Percentiles rank a stretch among this genome's conserved stretches.
Conservation (phyloP, 768 basidiomycete species). For the Chiua virens region DNA sequence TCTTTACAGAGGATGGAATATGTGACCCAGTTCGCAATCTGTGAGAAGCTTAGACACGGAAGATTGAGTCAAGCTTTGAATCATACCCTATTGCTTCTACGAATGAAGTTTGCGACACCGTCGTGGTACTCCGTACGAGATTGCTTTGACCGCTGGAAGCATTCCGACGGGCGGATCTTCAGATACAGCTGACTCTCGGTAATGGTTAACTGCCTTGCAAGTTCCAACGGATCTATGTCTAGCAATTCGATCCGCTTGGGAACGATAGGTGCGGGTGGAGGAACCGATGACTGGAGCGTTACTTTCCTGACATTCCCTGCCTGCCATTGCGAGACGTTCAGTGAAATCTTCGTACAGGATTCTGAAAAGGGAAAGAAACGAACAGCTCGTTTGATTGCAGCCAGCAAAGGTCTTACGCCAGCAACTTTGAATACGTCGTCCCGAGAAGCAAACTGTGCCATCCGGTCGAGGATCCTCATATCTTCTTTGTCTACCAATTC, state of each 20-base stretch:
- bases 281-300: slow-evolving; percentile 34
- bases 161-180: slow-evolving; percentile 61
- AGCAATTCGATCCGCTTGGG: slow-evolving; percentile 49
- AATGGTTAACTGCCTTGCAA: slow-evolving; percentile 68
- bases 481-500: slow-evolving; percentile 57
- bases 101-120: slow-evolving; percentile 58
- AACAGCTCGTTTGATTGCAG: slow-evolving; percentile 51
- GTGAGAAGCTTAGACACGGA: neutral
- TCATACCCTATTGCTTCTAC: slow-evolving; percentile 52
- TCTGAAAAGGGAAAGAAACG: slow-evolving; percentile 20
- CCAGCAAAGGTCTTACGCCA: slow-evolving; percentile 50
- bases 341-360: neutral
- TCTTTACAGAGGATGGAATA: slow-evolving; percentile 55
- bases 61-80: neutral
- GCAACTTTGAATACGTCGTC: slow-evolving; percentile 39
- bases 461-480: slow-evolving; percentile 47
- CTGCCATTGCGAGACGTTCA: slow-evolving; percentile 15
- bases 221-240: slow-evolving; percentile 63
- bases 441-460: slow-evolving; percentile 52
- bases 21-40: slow-evolving; percentile 64
- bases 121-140: slow-evolving; percentile 43
- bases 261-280: slow-evolving; percentile 52
- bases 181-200: slow-evolving; percentile 60
- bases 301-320: slow-evolving; percentile 37
- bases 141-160: slow-evolving; percentile 55